Base-by-base conservation (phyloP, 768 basidiomycete genomes). In the Tulasnella sp. region DNA sequence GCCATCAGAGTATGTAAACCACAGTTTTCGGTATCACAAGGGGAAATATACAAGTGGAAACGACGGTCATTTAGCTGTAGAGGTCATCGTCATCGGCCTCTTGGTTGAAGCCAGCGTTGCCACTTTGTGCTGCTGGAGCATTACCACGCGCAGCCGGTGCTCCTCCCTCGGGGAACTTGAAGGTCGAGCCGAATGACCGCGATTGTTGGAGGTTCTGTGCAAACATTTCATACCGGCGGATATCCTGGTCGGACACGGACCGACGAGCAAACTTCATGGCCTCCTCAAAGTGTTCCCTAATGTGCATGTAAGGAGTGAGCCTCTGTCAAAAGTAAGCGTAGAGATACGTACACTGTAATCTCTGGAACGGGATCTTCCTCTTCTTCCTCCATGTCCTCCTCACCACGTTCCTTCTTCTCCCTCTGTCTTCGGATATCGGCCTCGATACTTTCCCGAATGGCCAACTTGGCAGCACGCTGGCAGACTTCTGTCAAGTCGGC, bases 401-500 rank as follows among this genome's bases (percentile, higher is more conserved):
- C 81, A 6, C 68, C 79, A 34, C 81, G 80, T 48, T 89, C 90
- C 64, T 88, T 89, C 67, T 79, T 80, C 67, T 89, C 94, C 57
- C 93, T 75, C 36, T 82, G 78, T 57, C 65, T 71, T 63, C 82
- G 74, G 65, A 99, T 86, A 70, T 99, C 96, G 6, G 87, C 71
- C 65, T 98, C 93, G 64, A 99, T 99, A 57, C 83, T 86, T 70
- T 86, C 89, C 25, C 94, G 80, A 66, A 99, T 99, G 1, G 94
- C 94, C 54, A 97, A 76, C 74, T 99, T 99, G 55, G 93, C 93
- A 4, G 96, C 84, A 49, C 96, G 82, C 71, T 98, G 94, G 69
- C 94, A 98, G 65, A 99, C 94, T 70, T 98, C 96, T n/a, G 94
- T 94, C 63, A 98, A 74, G 80, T 99, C 96, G 57, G 96, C 96